Conservation (phyloP, 208 protist species). For the Crithidia bombi region DNA sequence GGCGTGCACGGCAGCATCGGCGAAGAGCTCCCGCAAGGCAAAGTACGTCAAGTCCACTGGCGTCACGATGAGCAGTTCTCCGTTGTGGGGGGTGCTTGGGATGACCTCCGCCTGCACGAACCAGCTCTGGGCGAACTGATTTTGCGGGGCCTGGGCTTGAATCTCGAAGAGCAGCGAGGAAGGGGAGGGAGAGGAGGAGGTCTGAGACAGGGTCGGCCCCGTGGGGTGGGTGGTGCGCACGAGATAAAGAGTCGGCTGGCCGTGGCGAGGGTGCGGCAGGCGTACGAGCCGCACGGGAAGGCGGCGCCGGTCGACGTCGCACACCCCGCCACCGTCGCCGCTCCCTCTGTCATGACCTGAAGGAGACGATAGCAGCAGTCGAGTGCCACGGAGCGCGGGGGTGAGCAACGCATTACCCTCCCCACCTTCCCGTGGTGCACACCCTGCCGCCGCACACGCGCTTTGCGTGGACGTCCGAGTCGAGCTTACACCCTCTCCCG, state of each 20-base stretch:
- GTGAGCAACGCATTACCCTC: neutral
- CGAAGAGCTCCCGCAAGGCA: conserved; percentile 45
- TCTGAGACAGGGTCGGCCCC: neutral
- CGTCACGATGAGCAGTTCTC: conserved; percentile 46
- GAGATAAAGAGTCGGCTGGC: conserved; percentile 47
- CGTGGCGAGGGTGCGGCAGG: conserved; percentile 74
- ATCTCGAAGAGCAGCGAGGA: conserved; percentile 18
- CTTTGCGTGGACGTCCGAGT: conserved; percentile 24
- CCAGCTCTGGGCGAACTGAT: conserved; percentile 31
- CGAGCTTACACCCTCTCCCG: neutral
- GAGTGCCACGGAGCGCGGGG: neutral
- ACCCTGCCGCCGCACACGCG: conserved; percentile 3
- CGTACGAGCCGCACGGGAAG: conserved; percentile 28
- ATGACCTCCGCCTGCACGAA: conserved; percentile 18
- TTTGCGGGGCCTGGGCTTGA: conserved; percentile 24
- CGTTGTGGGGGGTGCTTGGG: conserved; percentile 12
- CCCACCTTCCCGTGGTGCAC: neutral
- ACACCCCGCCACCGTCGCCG: neutral
- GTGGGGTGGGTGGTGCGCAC: neutral
- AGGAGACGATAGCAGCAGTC: neutral
- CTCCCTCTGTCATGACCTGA: neutral
- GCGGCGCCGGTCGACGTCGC: neutral
- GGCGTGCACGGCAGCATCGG: conserved; percentile 10
- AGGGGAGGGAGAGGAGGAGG: neutral
- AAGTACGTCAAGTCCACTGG: conserved; percentile 73